Conservation (phyloP, 2,329 filamentous ascomycete genomes). For the Trichothecium roseum region DNA sequence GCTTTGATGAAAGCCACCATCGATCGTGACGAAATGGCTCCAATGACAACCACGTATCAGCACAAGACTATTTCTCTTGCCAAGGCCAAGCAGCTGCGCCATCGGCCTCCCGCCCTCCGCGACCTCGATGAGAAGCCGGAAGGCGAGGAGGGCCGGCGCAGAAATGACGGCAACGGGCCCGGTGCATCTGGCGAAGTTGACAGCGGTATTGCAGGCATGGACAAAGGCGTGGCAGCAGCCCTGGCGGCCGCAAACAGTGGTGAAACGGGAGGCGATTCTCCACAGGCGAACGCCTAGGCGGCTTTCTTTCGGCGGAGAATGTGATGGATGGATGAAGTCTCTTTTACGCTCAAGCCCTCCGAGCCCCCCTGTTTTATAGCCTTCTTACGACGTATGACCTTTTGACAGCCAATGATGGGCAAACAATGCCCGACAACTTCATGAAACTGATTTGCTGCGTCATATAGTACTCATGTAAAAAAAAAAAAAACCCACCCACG, state of each 20-base stretch:
- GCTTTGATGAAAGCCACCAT: slow-evolving; percentile 98
- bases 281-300: slow-evolving; percentile 1
- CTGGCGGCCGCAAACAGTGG: no score
- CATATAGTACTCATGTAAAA: no score
- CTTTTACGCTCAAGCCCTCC: neutral
- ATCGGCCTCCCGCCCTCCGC: slow-evolving; percentile 84
- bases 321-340: no score
- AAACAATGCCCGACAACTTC: neutral
- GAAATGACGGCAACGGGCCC: slow-evolving; percentile 23
- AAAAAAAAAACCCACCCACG: neutral
- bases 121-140: slow-evolving; percentile 38
- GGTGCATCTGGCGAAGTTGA: slow-evolving; percentile 33
- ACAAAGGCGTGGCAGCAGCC: slow-evolving; percentile 16
- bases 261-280: no score
- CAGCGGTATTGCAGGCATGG: slow-evolving; percentile 31
- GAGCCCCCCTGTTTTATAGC: neutral
- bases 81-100: slow-evolving; percentile 79
- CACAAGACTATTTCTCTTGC: slow-evolving; percentile 91
- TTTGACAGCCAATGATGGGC: no score
- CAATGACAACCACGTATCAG: slow-evolving; percentile 86
- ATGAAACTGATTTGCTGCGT: neutral
- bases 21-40: slow-evolving; percentile 71
- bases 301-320: neutral
- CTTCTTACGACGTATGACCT: neutral
- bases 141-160: slow-evolving; percentile 17